A percentile compares a stretch with the other conserved stretches of the same genome.
Conservation (phyloP, 495 filamentous ascomycete species). For the Pseudoneurospora amorphoporcata region DNA sequence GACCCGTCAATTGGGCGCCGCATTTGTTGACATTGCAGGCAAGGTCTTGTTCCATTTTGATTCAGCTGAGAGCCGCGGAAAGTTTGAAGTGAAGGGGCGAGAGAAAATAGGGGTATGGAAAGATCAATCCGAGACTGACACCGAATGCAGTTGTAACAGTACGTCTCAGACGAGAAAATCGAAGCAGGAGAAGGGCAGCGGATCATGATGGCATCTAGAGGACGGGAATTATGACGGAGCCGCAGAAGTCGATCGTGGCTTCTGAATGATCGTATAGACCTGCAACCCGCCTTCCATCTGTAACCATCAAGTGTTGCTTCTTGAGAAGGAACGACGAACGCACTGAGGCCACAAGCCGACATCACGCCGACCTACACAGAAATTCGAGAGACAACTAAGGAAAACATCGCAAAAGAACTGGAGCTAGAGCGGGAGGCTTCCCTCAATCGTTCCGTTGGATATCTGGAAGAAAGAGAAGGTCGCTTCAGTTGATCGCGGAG, state of each 20-base stretch:
- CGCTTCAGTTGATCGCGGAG: too few species aligned
- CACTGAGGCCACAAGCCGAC: neutral
- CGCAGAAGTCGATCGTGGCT: neutral
- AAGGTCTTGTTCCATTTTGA: constrained; percentile 58
- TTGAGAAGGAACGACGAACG: neutral
- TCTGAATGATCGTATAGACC: neutral
- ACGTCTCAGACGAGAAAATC: neutral
- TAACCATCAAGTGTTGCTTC: neutral
- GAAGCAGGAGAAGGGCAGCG: neutral
- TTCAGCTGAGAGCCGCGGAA: neutral
- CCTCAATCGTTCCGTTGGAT: too few species aligned
- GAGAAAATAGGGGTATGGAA: neutral
- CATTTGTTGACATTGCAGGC: constrained; percentile 81
- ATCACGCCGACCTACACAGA: neutral
- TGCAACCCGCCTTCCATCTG: neutral
- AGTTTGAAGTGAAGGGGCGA: neutral
- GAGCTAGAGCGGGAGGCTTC: too few species aligned
- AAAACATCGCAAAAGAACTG: too few species aligned
- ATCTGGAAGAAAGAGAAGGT: too few species aligned
- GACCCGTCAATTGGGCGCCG: constrained; percentile 56
- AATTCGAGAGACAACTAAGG: too few species aligned
- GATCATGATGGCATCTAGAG: neutral
- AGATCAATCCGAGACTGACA: neutral
- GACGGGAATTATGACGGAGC: neutral
- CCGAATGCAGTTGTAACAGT: neutral